Evolutionary conservation across 768 basidiomycete species (phyloP), one percentile per base, ranked within the genome.

Genomic region (Russula vinacea): DNA sequence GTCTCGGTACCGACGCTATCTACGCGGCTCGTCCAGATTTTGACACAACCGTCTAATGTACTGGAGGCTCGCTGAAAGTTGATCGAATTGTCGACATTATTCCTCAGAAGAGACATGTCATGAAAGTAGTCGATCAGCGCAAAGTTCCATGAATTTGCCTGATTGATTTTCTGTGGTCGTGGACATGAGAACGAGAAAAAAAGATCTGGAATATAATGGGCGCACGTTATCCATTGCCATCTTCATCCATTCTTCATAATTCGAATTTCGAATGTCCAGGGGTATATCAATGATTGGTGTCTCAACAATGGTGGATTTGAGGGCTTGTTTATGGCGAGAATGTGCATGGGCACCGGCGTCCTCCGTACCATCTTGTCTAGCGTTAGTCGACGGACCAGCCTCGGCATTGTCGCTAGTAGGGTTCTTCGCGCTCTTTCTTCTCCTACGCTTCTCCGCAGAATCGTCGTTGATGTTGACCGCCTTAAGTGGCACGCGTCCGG

Each of bases 171-270:
- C 97, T 98, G n/a, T 22, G 29, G 17, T 16, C 39, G n/a, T 6
- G 72, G 22, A 39, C 59, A 74, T 50, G 68, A 62, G 37, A 32
- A 53, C 11, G 37, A 19, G 24, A 3, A 51, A 29, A 3, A 51
- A 24, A n/a, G 9, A 71, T 62, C 37, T 35, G 44, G 13, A 60
- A 62, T 56, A 37, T 39, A 42, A 9, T 40, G 55, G 32, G 16
- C 64, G 49, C 24, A 98, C 97, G 75, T 98, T 98, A 73, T 98
- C 96, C 2, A 96, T 98, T 1, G 95, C 94, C 87, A 98, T 87
- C 80, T 98, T 98, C 96, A 99, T 98, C 97, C 97, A 98, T 75
- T 98, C 94, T 74, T 99, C 97, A 71, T 89, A 97, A 70, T 94
- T 97, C 44, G 87, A 89, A 76, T 81, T 92, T 84, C 92, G 91